Base-by-base conservation (phyloP, 2,329 filamentous ascomycete genomes). In the Neofusicoccum sp. region DNA sequence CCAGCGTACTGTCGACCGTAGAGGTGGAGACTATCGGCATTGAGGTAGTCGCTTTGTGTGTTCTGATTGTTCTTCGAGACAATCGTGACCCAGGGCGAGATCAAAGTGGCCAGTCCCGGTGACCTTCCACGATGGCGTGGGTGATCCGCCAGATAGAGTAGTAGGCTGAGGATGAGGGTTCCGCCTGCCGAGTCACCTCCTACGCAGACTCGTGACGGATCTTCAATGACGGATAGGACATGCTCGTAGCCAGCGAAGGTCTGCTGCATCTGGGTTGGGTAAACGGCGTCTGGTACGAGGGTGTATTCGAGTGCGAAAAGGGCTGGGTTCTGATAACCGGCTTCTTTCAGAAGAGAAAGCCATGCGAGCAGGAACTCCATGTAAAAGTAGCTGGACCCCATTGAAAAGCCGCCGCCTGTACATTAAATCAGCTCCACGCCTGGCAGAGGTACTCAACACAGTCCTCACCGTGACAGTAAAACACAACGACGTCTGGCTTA, bases 371-470 rank as follows among this genome's bases (percentile, higher is more conserved):
- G 80, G 66, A 93, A 95, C 68, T 96, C 91, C 36, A 93, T 83
- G 72, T 96, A 96, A 73, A 96, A 96, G 76, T 89, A 89, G 16
- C 83, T 80, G 11, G 89, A 91, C 3, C 91, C 91, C 87, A 96
- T 90, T 6, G 86, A 85, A 71, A 96, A 95, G 0, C 91, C 91
- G 24, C 91, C 91, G 14, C 89, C 86, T 89, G 62, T 4, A 40
- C 38, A 9, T 6, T 16, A 33, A 54, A 64, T 60, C n/a, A 53
- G 44, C 31, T 30, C 14, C 16, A 14, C 6, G 5, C 31, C 14
- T 48, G 30, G n/a, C n/a, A 14, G 26, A 9, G 4, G 31, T 6
- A 16, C 41, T 11, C 14, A 0, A 14, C 2, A 41, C 4, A 31
- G 33, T 20, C 20, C 79, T 66, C 76, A 88, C 89, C 91, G 71